Evolutionary conservation across 2,329 filamentous ascomycete species (phyloP), one percentile per base, ranked within the genome.

Genomic region (Penicillium rolfsii): DNA sequence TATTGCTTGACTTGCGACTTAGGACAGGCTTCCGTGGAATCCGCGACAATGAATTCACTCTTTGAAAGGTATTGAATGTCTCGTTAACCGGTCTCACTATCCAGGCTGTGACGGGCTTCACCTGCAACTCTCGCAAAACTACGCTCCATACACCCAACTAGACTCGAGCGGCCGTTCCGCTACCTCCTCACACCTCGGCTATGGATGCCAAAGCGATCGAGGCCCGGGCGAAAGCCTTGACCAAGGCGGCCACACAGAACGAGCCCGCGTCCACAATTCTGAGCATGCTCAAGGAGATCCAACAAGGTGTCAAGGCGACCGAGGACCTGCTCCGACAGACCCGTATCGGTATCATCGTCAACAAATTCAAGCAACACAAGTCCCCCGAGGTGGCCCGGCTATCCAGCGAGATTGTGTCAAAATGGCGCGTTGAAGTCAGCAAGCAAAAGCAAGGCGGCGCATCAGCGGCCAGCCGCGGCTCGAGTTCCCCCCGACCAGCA

Each of bases 271-370:
- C 88, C 43, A 89, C 86, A 62, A 85, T 96, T 54, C 81, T 96
- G 58, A 83, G 85, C 55, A 83, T 98, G 63, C 82, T 99, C 56
- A 88, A 89, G 70, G 86, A 89, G 54, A 83, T 98, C 41, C 91
- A 94, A 79, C 88, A 89, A 71, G 90, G 91, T 64, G 88, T 94
- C 38, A 85, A 86, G 50, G 91, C 93, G 9, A 95, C 91, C 2
- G 95, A 99, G 79, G 92, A 97, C 69, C 85, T 97, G 69, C 83
- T 99, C 67, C 88, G 94, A 73, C 90, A 90, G 45, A 98, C 94
- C n/a, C 91, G 90, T 70, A 94, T 96, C 55, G 95, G 95, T 70
- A 89, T 97, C 67, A 87, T 90, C 54, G 91, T 98, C 64, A 94
- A 93, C 76, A 94, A 93, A 75, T 86, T 90, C 62, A 93, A 96